Evolutionary conservation across 2,329 filamentous ascomycete species (phyloP).

Genomic region (Aspergillus neoniger): DNA sequence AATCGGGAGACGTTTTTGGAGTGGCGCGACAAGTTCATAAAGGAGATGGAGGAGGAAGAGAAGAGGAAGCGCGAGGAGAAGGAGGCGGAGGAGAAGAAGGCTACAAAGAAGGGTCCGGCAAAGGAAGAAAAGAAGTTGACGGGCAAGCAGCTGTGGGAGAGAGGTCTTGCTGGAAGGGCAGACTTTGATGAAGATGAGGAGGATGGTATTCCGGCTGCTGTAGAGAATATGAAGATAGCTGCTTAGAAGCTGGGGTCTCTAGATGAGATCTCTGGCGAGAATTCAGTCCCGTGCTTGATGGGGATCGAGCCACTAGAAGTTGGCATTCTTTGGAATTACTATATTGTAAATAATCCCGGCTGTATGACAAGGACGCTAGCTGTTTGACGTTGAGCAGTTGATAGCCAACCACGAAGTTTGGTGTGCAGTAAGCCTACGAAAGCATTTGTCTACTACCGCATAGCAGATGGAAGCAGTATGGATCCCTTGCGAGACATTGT

Average conservation of each 20-base stretch:
- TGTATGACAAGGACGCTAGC: background rate
- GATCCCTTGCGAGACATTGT: no score
- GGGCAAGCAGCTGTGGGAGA: conserved; percentile 77
- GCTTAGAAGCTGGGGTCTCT: conserved; percentile 42
- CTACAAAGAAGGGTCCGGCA: conserved; percentile 73
- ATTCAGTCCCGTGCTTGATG: background rate
- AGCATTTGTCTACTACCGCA: no score
- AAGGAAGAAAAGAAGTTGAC: conserved; percentile 67
- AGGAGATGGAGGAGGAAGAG: conserved; percentile 77
- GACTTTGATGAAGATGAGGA: conserved; percentile 70
- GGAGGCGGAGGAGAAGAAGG: conserved; percentile 78
- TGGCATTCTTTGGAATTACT: background rate
- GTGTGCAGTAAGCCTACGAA: no score
- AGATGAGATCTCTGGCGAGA: conserved; percentile 15
- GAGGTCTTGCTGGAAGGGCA: conserved; percentile 65
- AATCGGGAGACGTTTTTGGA: conserved; percentile 81
- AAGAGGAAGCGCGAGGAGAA: conserved; percentile 67
- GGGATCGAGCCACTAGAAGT: background rate
- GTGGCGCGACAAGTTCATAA: conserved; percentile 77
- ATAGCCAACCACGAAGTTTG: no score
- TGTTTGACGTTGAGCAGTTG: background rate
- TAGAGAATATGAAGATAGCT: conserved; percentile 73
- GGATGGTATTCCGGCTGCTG: conserved; percentile 56
- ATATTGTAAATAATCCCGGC: background rate
- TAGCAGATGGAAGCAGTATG: no score